Percentiles rank a stretch among this genome's conserved stretches.
phyloP scores from a whole-genome alignment of 768 basidiomycete genomes.

The Lentinula lateritia region DNA sequence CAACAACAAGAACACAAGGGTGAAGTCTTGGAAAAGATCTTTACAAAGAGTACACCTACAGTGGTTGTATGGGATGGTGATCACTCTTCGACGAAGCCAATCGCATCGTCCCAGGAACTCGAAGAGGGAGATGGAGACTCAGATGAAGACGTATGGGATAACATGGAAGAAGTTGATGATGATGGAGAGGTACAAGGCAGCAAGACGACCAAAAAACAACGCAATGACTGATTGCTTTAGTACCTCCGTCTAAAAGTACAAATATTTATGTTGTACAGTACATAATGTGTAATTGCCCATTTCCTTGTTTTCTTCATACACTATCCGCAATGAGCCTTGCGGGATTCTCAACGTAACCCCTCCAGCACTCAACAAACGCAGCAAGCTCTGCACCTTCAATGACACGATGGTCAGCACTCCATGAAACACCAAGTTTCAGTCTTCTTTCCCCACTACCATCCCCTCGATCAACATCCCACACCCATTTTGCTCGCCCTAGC shows the following conservation, averaged over 20 bases:
- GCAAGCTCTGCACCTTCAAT: constrained; percentile 88
- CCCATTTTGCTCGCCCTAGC: constrained; percentile 73
- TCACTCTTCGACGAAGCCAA: constrained; percentile 5
- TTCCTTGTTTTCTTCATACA: constrained; percentile 17
- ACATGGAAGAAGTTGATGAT: constrained; percentile 49
- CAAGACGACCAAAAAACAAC: constrained; percentile 17
- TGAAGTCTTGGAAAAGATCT: constrained; percentile 56
- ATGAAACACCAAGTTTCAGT: constrained; percentile 62
- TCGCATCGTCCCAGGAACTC: constrained; percentile 3
- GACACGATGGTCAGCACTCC: constrained; percentile 84
- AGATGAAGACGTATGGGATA: constrained; percentile 66
- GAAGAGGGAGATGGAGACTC: constrained; percentile 24
- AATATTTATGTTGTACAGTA: background rate
- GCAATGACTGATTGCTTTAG: background rate
- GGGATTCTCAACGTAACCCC: constrained; percentile 72
- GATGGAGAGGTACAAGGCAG: constrained; percentile 21
- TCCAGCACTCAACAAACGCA: constrained; percentile 85
- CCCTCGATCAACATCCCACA: constrained; percentile 57
- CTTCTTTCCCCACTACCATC: constrained; percentile 45
- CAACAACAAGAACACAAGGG: constrained; percentile 54
- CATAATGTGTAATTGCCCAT: background rate
- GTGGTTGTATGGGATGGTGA: constrained; percentile 54
- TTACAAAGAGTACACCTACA: constrained; percentile 57
- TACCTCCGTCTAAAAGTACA: background rate
- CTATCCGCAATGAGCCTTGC: constrained; percentile 58